Conservation (phyloP, 176 grass and related monocot genomes). For the Raddia guianensis region DNA sequence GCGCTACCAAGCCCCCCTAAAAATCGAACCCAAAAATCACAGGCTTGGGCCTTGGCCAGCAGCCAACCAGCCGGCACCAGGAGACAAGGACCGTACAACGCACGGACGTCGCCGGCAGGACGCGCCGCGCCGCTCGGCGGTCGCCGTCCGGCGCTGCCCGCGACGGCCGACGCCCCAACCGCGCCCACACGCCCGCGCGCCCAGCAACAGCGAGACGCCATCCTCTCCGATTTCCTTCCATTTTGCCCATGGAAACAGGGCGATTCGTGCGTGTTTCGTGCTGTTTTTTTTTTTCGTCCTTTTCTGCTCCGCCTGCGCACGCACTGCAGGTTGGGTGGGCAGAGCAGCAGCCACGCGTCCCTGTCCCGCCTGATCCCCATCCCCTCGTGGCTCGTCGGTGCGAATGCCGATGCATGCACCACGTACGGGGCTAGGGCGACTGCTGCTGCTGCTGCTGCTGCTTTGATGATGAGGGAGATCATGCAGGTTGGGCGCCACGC, state of each 20-base stretch:
- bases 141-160: slow-evolving; percentile 22
- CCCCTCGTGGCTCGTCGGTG: slow-evolving; percentile 25
- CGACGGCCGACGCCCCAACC: slow-evolving; percentile 37
- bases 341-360: background rate
- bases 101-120: background rate
- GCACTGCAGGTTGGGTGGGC: too few relatives aligned
- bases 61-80: background rate
- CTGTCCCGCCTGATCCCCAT: background rate
- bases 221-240: background rate
- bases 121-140: background rate
- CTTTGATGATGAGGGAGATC: background rate
- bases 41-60: too few relatives aligned
- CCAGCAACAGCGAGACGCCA: slow-evolving; percentile 42
- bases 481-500: background rate
- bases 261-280: background rate
- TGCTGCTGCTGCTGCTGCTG: background rate
- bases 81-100: slow-evolving; percentile 5
- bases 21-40: too few relatives aligned
- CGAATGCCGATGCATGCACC: background rate
- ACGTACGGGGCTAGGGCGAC: background rate
- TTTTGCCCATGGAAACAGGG: too few relatives aligned
- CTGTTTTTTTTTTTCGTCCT: background rate
- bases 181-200: slow-evolving; percentile 24
- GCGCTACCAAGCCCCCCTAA: too few relatives aligned
- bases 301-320: too few relatives aligned